Conservation (phyloP, 176 grass and related monocot species). For the Carex cristatella region DNA sequence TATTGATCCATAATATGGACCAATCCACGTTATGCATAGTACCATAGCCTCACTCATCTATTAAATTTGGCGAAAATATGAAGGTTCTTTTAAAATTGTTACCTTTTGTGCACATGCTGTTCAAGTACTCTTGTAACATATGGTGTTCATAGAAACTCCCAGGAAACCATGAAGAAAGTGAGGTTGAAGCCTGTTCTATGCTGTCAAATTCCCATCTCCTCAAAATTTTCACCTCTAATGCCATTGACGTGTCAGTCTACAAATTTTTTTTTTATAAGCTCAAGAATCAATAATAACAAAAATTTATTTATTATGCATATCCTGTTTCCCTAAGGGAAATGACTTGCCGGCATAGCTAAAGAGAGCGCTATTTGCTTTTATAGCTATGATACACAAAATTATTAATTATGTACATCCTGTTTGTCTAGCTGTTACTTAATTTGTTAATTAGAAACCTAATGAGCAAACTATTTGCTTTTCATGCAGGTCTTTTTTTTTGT, state of each 20-base stretch:
- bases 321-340: not conserved
- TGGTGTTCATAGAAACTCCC: slow-evolving; percentile 43
- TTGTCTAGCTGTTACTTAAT: not conserved
- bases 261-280: not conserved
- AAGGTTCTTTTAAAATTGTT: slow-evolving; percentile 10
- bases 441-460: not conserved
- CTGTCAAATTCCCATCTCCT: slow-evolving; percentile 97
- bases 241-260: slow-evolving; percentile 91
- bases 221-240: slow-evolving; percentile 74
- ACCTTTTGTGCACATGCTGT: slow-evolving; percentile 60
- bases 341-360: not conserved
- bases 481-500: not conserved
- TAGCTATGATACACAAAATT: not conserved
- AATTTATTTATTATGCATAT: not conserved
- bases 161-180: slow-evolving; percentile 58
- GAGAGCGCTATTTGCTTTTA: not conserved
- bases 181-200: slow-evolving; percentile 68
- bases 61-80: slow-evolving; percentile 19
- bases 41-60: not conserved
- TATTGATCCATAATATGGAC: too few relatives aligned
- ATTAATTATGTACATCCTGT: not conserved
- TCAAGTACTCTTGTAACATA: slow-evolving; percentile 59
- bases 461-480: not conserved
- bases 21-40: too few relatives aligned
- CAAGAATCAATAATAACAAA: not conserved